Evolutionary conservation across 176 grass and related monocot species (phyloP).

Genomic region (Triticum urartu): DNA sequence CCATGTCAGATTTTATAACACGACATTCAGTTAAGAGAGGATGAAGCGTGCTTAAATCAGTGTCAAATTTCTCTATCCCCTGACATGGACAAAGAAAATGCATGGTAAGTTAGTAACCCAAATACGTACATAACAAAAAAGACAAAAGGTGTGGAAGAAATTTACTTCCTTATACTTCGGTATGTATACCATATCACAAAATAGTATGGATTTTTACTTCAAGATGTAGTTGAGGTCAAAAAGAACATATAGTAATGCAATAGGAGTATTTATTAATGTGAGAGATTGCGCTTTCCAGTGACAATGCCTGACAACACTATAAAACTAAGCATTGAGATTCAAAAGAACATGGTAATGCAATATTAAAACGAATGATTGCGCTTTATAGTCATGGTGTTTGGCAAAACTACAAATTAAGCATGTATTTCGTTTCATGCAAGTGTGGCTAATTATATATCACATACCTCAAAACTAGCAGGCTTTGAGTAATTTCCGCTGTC

Average conservation of each 20-base stretch:
- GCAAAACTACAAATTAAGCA: no score
- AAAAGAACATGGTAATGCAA: no score
- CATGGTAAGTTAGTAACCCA: neutral
- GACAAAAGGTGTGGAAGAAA: neutral
- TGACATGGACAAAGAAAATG: conserved; percentile 22
- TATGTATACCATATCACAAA: no score
- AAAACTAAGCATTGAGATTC: neutral
- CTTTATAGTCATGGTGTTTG: no score
- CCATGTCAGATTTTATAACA: conserved; percentile 82
- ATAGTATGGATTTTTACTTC: no score
- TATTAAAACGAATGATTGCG: no score
- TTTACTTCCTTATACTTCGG: no score
- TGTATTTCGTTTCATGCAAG: no score
- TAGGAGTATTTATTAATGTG: neutral
- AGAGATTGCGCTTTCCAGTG: neutral
- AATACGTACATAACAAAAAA: neutral
- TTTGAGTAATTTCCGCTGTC: conserved; percentile 87
- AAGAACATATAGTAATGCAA: neutral
- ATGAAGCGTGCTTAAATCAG: conserved; percentile 74
- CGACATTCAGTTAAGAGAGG: conserved; percentile 87
- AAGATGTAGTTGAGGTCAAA: no score
- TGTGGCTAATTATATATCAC: neutral
- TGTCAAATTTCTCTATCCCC: conserved; percentile 70
- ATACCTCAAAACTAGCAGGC: conserved; percentile 81
- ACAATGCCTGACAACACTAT: neutral